Percentiles rank a stretch among this genome's conserved stretches.
Evolutionary conservation across 2,329 filamentous ascomycete species (phyloP).

Genomic region (Phyllosticta capitalensis): DNA sequence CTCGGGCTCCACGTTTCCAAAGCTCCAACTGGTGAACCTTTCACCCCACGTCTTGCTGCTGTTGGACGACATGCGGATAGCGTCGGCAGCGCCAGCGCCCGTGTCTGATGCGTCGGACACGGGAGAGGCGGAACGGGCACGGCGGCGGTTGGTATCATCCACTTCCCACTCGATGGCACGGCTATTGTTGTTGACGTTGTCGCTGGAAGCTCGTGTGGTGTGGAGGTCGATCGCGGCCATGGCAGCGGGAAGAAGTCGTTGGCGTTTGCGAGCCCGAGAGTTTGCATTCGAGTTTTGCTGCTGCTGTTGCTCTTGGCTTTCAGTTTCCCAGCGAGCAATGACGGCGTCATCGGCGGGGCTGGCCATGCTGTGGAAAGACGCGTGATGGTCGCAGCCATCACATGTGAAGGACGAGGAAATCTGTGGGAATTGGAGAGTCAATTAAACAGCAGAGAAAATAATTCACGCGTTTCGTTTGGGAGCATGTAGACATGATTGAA

Average conservation of each 20-base stretch:
- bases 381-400: conserved; percentile 47
- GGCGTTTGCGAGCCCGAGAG: background rate
- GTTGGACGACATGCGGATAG: background rate
- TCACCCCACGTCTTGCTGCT: conserved; percentile 8
- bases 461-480: background rate
- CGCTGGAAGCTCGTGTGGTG: background rate
- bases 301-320: background rate
- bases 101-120: background rate
- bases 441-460: background rate
- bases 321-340: conserved; percentile 33
- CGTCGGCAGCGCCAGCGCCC: background rate
- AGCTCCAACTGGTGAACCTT: conserved; percentile 8
- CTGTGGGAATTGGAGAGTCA: conserved; percentile 15
- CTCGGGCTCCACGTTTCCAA: conserved; percentile 4
- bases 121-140: background rate
- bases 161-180: background rate
- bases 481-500: background rate
- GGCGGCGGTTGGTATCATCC: background rate
- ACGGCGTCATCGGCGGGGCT: conserved; percentile 41
- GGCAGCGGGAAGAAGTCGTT: background rate
- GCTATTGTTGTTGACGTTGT: background rate
- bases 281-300: background rate
- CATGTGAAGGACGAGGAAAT: conserved; percentile 44
- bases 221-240: background rate
- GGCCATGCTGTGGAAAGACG: conserved; percentile 45